Evolutionary conservation across 345 rosid genomes (phyloP).

Genomic region (Populus tremula): DNA sequence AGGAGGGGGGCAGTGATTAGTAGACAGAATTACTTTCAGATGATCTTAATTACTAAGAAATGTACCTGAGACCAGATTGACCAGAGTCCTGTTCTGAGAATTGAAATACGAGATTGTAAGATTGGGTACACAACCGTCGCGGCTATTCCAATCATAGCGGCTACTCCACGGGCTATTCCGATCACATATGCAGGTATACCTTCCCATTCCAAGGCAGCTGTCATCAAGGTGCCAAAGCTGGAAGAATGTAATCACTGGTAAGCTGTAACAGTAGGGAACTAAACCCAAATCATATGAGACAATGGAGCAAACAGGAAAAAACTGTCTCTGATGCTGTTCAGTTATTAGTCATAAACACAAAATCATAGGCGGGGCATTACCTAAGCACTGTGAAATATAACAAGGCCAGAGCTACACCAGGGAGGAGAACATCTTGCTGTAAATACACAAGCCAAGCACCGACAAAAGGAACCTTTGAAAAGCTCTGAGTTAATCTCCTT

Average conservation of each 20-base stretch:
- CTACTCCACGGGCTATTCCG: slow-evolving; percentile 70
- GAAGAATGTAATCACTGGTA: neutral
- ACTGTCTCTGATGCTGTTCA: neutral
- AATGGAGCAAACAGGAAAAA: neutral
- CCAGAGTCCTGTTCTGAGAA: slow-evolving; percentile 86
- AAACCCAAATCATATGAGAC: neutral
- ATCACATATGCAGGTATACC: slow-evolving; percentile 68
- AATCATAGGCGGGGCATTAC: slow-evolving; percentile 21
- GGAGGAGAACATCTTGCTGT: slow-evolving; percentile 57
- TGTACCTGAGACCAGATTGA: slow-evolving; percentile 84
- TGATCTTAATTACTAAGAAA: neutral
- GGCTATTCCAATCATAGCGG: slow-evolving; percentile 66
- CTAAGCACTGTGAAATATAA: slow-evolving; percentile 82
- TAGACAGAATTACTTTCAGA: neutral
- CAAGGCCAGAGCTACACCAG: slow-evolving; percentile 73
- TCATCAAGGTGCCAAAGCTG: slow-evolving; percentile 87
- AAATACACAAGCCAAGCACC: slow-evolving; percentile 66
- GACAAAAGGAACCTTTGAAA: slow-evolving; percentile 45
- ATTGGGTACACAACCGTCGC: slow-evolving; percentile 72
- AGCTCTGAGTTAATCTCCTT: slow-evolving; percentile 28
- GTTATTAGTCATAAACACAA: neutral
- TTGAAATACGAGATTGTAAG: slow-evolving; percentile 52
- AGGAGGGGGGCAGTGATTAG: neutral
- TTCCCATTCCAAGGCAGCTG: slow-evolving; percentile 78
- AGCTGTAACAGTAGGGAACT: neutral